Conservation (phyloP, 208 protist genomes). For the Blastocrithidia nonstop region DNA sequence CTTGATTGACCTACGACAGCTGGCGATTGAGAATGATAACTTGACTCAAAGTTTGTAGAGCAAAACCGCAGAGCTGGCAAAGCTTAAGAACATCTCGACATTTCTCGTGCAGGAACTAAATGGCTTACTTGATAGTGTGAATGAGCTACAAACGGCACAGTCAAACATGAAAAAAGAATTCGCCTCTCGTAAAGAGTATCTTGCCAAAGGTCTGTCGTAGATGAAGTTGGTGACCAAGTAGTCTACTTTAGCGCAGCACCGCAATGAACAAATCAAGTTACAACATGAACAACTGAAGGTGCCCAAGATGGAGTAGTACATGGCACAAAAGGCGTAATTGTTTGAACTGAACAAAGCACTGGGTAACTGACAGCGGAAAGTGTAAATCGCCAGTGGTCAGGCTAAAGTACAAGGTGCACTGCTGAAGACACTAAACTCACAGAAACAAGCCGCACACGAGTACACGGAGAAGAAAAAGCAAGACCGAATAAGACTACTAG, state of each 20-base stretch:
- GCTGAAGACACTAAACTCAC: slow-evolving; percentile 14
- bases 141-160: slow-evolving; percentile 73
- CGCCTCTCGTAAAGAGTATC: slow-evolving; percentile 60
- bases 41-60: slow-evolving; percentile 89
- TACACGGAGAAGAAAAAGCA: slow-evolving; percentile 16
- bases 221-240: slow-evolving; percentile 50
- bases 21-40: slow-evolving; percentile 93
- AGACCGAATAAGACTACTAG: too few relatives aligned
- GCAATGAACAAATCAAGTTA: slow-evolving; percentile 50
- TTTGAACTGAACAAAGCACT: slow-evolving; percentile 80
- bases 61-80: slow-evolving; percentile 88
- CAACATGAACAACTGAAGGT: slow-evolving; percentile 83
- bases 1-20: slow-evolving; percentile 91
- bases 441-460: slow-evolving; percentile 12
- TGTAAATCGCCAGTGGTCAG: slow-evolving; percentile 83
- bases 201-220: slow-evolving; percentile 42
- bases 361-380: slow-evolving; percentile 81
- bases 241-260: slow-evolving; percentile 39
- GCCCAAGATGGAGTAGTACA: slow-evolving; percentile 89
- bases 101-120: slow-evolving; percentile 88
- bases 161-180: slow-evolving; percentile 71
- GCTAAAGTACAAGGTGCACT: slow-evolving; percentile 45
- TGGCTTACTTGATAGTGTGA: slow-evolving; percentile 72
- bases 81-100: slow-evolving; percentile 90
- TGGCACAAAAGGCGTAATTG: slow-evolving; percentile 86